A percentile compares a stretch with the other conserved stretches of the same genome.
Conservation (phyloP, 2,329 filamentous ascomycete species). For the Colletotrichum truncatum region DNA sequence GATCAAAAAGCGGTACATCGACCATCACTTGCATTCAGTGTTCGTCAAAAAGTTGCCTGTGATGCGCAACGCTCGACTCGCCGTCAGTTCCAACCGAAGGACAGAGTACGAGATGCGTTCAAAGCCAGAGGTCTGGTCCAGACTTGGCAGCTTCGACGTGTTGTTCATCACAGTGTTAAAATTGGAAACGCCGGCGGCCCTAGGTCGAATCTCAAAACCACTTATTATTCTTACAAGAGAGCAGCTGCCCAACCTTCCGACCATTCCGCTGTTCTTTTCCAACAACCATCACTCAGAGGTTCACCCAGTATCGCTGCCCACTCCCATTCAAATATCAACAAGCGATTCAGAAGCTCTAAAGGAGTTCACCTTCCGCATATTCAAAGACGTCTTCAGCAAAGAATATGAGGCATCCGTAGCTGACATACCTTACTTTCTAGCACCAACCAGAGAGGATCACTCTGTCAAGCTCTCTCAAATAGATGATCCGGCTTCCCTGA, state of each 20-base stretch:
- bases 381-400: constrained; percentile 91
- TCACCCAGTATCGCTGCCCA: constrained; percentile 53
- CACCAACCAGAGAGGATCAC: constrained; percentile 58
- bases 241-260: constrained; percentile 69
- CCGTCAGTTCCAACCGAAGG: constrained; percentile 81
- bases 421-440: constrained; percentile 85
- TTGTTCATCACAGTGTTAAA: constrained; percentile 72
- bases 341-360: constrained; percentile 65
- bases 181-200: constrained; percentile 62
- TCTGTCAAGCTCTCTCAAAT: constrained; percentile 33
- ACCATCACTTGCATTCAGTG: constrained; percentile 78
- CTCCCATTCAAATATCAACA: constrained; percentile 52
- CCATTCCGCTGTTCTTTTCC: constrained; percentile 78
- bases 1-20: constrained; percentile 71
- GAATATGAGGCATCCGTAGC: constrained; percentile 70
- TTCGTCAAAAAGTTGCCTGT: constrained; percentile 76
- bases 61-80: constrained; percentile 88
- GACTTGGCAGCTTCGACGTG: constrained; percentile 50
- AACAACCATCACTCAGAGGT: constrained; percentile 68
- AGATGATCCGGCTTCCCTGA: constrained; percentile 24
- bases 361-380: constrained; percentile 78
- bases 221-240: constrained; percentile 77
- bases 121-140: constrained; percentile 80
- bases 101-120: constrained; percentile 79
- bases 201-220: constrained; percentile 69